Percentiles rank a stretch among this genome's conserved stretches.
phyloP scores from a whole-genome alignment of 805 yeast genomes.

The Wickerhamia fluorescens region DNA sequence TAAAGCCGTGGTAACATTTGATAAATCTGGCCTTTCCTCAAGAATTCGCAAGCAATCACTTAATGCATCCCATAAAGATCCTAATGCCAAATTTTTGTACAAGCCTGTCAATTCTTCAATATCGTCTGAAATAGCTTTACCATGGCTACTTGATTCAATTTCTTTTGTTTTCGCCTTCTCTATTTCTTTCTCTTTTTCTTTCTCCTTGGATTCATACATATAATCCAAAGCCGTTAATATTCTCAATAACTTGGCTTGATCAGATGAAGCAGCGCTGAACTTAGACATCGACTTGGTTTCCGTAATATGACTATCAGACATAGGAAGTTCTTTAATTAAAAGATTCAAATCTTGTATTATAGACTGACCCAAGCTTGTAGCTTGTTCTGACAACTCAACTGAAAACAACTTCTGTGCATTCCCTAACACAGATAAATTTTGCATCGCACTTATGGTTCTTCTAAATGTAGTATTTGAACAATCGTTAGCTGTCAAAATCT shows the following conservation, averaged over 20 bases:
- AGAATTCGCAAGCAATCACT: slow-evolving; percentile 63
- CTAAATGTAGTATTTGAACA: slow-evolving; percentile 82
- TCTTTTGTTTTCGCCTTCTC: slow-evolving; percentile 8
- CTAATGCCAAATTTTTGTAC: slow-evolving; percentile 65
- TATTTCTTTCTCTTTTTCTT: slow-evolving; percentile 13
- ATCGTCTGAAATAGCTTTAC: too few species aligned
- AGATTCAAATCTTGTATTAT: slow-evolving; percentile 49
- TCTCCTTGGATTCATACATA: slow-evolving; percentile 47
- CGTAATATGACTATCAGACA: slow-evolving; percentile 30
- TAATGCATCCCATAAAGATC: slow-evolving; percentile 77
- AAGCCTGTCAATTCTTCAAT: slow-evolving; percentile 47
- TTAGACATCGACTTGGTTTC: slow-evolving; percentile 50
- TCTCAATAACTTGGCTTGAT: slow-evolving; percentile 82
- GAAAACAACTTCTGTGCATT: slow-evolving; percentile 63
- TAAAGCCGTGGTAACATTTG: slow-evolving; percentile 62
- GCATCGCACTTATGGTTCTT: slow-evolving; percentile 75
- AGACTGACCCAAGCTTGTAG: slow-evolving; percentile 48
- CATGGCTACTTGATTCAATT: slow-evolving; percentile 1
- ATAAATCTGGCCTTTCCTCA: slow-evolving; percentile 49
- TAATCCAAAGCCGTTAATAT: slow-evolving; percentile 84
- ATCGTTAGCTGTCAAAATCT: slow-evolving; percentile 70
- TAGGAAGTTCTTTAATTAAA: slow-evolving; percentile 40
- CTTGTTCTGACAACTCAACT: slow-evolving; percentile 55
- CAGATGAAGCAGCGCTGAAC: slow-evolving; percentile 75
- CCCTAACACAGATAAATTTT: slow-evolving; percentile 56